Conservation (phyloP, 208 protist genomes). For the Trypanosoma melophagium region DNA sequence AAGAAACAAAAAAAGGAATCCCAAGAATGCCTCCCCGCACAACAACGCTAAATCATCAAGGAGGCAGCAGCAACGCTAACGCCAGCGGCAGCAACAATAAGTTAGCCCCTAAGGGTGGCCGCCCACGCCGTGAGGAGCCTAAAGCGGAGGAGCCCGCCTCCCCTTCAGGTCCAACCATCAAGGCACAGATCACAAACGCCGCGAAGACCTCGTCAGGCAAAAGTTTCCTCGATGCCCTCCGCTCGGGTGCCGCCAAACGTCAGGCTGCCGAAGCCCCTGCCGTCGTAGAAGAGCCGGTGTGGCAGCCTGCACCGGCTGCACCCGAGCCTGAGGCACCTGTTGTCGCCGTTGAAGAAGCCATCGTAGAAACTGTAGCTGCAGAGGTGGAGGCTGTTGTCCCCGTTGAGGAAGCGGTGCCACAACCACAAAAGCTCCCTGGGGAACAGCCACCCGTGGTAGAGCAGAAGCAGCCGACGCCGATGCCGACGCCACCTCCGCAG, state of each 20-base stretch:
- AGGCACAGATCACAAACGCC: conserved; percentile 58
- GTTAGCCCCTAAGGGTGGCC: background rate
- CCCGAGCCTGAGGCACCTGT: conserved; percentile 13
- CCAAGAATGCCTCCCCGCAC: conserved; percentile 19
- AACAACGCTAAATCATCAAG: conserved; percentile 25
- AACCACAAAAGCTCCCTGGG: conserved; percentile 9
- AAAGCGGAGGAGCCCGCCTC: conserved; percentile 40
- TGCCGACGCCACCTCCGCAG: conserved; percentile 12
- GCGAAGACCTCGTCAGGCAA: conserved; percentile 53
- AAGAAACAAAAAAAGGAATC: conserved; percentile 14
- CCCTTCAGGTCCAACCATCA: conserved; percentile 49
- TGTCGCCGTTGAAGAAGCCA: conserved; percentile 13
- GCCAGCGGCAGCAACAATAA: conserved; percentile 14
- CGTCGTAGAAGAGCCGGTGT: conserved; percentile 15
- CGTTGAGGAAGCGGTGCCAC: background rate
- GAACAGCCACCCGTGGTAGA: conserved; percentile 9
- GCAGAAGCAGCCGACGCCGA: background rate
- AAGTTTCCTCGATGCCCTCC: conserved; percentile 70
- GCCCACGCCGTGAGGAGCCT: conserved; percentile 19
- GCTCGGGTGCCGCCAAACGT: conserved; percentile 29
- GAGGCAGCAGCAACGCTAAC: conserved; percentile 10
- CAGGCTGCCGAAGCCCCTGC: conserved; percentile 19
- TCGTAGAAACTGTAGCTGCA: conserved; percentile 20
- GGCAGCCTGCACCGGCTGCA: conserved; percentile 2
- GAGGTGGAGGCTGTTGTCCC: conserved; percentile 13